Evolutionary conservation across 257 asterid species (phyloP).

Genomic region (Prunella vulgaris): DNA sequence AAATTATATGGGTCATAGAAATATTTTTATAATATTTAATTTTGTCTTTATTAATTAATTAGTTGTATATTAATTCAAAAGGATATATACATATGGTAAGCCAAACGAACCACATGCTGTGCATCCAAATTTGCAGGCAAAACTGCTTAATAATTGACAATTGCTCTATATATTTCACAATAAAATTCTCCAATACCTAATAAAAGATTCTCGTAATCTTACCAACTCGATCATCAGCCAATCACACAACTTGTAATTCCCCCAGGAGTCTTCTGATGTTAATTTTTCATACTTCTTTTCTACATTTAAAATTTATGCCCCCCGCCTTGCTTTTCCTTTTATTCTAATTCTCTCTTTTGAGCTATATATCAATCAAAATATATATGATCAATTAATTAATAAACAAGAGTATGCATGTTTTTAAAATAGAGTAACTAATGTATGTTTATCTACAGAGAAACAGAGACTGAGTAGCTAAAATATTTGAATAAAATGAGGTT

Average conservation of each 20-base stretch:
- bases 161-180: constrained; percentile 1
- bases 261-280: constrained; percentile 35
- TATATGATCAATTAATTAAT: too few species aligned
- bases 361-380: too few species aligned
- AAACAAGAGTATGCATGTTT: too few species aligned
- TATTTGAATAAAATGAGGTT: too few species aligned
- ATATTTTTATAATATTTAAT: not conserved
- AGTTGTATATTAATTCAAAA: not conserved
- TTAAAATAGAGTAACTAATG: too few species aligned
- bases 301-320: not conserved
- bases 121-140: constrained; percentile 18
- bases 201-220: constrained; percentile 25
- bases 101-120: constrained; percentile 23
- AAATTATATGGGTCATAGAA: not conserved
- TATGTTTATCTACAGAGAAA: too few species aligned
- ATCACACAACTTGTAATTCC: constrained; percentile 11
- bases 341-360: too few species aligned
- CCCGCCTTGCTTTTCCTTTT: too few species aligned
- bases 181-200: constrained; percentile 18
- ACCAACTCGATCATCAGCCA: constrained; percentile 24
- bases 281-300: not conserved
- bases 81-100: not conserved
- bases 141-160: constrained; percentile 8
- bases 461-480: too few species aligned
- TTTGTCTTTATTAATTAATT: not conserved